Conservation (phyloP, 2,329 filamentous ascomycete species). For the Aspergillus sp. region DNA sequence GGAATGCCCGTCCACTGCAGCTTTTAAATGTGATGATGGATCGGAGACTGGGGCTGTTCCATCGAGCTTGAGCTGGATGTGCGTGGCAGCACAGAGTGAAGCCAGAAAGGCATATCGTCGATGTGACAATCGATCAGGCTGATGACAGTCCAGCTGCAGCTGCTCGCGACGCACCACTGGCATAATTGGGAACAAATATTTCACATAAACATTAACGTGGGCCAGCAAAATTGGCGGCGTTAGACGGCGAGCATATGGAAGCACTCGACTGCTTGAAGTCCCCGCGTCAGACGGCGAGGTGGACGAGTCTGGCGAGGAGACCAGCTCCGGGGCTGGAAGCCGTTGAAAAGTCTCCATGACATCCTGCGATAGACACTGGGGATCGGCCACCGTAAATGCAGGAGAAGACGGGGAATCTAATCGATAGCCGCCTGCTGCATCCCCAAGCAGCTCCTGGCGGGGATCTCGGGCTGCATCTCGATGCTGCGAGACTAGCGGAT, state of each 20-base stretch:
- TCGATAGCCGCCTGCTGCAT: slow-evolving; percentile 11
- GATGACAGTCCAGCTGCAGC: slow-evolving; percentile 36
- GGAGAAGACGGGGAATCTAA: slow-evolving; percentile 23
- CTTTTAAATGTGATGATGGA: slow-evolving; percentile 21
- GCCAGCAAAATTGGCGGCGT: slow-evolving; percentile 30
- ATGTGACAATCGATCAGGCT: slow-evolving; percentile 48
- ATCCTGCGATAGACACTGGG: slow-evolving; percentile 18
- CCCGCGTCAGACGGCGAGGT: slow-evolving; percentile 25
- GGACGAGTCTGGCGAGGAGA: slow-evolving; percentile 30
- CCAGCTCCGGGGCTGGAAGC: slow-evolving; percentile 25
- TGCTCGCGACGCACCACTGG: slow-evolving; percentile 35
- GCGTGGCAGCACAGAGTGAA: slow-evolving; percentile 39
- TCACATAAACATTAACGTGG: slow-evolving; percentile 38
- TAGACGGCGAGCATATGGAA: slow-evolving; percentile 20
- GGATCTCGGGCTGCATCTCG: slow-evolving; percentile 10
- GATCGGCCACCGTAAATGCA: slow-evolving; percentile 17
- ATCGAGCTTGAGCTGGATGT: slow-evolving; percentile 41
- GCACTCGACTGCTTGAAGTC: slow-evolving; percentile 7
- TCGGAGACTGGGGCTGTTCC: slow-evolving; percentile 20
- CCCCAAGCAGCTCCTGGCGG: slow-evolving; percentile 11
- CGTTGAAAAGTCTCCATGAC: slow-evolving; percentile 22
- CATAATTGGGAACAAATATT: slow-evolving; percentile 41
- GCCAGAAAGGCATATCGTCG: slow-evolving; percentile 38
- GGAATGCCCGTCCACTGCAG: slow-evolving; percentile 52
- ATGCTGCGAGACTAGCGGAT: slow-evolving; percentile 23